Conservation (phyloP, 768 basidiomycete genomes). For the Trametes meyenii region DNA sequence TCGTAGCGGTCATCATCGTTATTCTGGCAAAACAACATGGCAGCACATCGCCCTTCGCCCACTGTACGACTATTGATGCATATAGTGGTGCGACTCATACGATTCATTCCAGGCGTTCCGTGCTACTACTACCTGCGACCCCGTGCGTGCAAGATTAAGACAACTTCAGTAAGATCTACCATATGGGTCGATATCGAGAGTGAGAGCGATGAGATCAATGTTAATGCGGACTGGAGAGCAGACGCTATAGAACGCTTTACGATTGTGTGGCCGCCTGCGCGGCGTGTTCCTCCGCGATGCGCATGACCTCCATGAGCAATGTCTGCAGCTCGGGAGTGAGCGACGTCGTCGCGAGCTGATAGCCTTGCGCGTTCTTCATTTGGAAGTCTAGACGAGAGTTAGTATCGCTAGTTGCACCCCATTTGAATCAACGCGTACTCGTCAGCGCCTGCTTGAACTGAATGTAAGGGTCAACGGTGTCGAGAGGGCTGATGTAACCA, state of each 20-base stretch:
- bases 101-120: slow-evolving; percentile 6
- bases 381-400: slow-evolving; percentile 60
- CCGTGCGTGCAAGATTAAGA: slow-evolving; percentile 7
- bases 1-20: slow-evolving; percentile 5
- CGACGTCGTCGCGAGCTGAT: slow-evolving; percentile 73
- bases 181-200: slow-evolving; percentile 12
- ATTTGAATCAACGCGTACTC: slow-evolving; percentile 45
- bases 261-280: slow-evolving; percentile 15
- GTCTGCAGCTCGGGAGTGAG: slow-evolving; percentile 79
- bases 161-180: slow-evolving; percentile 12
- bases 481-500: slow-evolving; percentile 83
- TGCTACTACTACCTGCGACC: slow-evolving; percentile 3
- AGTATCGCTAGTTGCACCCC: neutral
- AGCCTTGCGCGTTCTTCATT: slow-evolving; percentile 64
- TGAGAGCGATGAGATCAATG: slow-evolving; percentile 17
- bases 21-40: neutral
- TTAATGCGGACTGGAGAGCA: neutral
- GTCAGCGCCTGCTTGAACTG: slow-evolving; percentile 80
- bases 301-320: slow-evolving; percentile 84
- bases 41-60: neutral
- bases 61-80: neutral
- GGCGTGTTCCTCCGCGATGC: slow-evolving; percentile 54
- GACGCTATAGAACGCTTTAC: neutral
- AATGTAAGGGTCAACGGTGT: slow-evolving; percentile 74
- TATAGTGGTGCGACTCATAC: slow-evolving; percentile 1